A percentile compares a stretch with the other conserved stretches of the same genome.
phyloP scores from a whole-genome alignment of 495 filamentous ascomycete species.

The Ascodesmis nigricans region DNA sequence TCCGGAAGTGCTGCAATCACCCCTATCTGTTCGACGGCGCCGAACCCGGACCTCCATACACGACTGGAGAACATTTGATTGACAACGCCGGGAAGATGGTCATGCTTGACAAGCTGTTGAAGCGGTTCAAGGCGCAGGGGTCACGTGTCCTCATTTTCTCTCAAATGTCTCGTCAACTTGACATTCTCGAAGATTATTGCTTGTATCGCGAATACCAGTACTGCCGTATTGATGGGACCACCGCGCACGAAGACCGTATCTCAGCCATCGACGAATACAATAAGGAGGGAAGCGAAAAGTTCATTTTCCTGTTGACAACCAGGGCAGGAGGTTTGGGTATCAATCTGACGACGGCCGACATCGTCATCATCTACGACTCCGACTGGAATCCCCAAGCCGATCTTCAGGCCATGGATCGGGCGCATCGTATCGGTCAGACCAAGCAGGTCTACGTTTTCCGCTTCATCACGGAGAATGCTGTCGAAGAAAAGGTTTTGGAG shows the following conservation, averaged over 20 bases:
- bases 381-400: slow-evolving; percentile 99
- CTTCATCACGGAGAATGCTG: slow-evolving; percentile 92
- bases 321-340: slow-evolving; percentile 95
- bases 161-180: slow-evolving; percentile 92
- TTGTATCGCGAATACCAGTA: slow-evolving; percentile 88
- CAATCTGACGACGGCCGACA: slow-evolving; percentile 86
- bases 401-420: slow-evolving; percentile 95
- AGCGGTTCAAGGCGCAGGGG: slow-evolving; percentile 59
- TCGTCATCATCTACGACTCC: slow-evolving; percentile 95
- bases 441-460: slow-evolving; percentile 94
- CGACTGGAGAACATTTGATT: slow-evolving; percentile 89
- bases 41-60: slow-evolving; percentile 92
- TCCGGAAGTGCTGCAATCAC: slow-evolving; percentile 98
- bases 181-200: slow-evolving; percentile 96
- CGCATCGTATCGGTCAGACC: slow-evolving; percentile 94
- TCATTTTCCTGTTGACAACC: slow-evolving; percentile 92
- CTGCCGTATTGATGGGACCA: slow-evolving; percentile 92
- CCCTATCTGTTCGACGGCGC: slow-evolving; percentile 97
- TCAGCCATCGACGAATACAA: slow-evolving; percentile 97
- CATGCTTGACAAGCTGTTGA: slow-evolving; percentile 81
- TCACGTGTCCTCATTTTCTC: slow-evolving; percentile 96
- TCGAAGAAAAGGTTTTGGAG: slow-evolving; percentile 96
- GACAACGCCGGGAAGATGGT: slow-evolving; percentile 94
- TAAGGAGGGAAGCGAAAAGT: slow-evolving; percentile 83
- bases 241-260: slow-evolving; percentile 94